phyloP scores from a whole-genome alignment of 2,329 filamentous ascomycete genomes.

The Neocucurbitaria cava region DNA sequence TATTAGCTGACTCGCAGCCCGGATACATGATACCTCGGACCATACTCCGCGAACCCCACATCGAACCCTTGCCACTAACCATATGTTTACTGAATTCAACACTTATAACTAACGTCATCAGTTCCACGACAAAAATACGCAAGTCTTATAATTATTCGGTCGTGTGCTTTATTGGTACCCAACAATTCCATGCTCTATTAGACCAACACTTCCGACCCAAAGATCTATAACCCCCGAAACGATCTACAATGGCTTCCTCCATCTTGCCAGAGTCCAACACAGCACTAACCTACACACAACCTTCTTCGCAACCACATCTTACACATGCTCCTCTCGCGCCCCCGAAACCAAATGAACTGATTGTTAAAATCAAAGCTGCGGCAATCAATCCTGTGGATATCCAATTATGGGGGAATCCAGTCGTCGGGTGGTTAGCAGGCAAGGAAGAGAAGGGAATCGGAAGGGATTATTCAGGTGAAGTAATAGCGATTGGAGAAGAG shows the following conservation, averaged over 20 bases:
- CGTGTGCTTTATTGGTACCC: neutral
- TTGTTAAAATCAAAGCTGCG: slow-evolving; percentile 53
- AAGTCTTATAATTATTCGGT: neutral
- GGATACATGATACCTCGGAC: slow-evolving; percentile 9
- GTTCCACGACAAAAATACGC: neutral
- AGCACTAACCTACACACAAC: slow-evolving; percentile 36
- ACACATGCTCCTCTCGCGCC: slow-evolving; percentile 21
- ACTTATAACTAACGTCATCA: slow-evolving; percentile 5
- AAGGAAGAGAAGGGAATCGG: slow-evolving; percentile 49
- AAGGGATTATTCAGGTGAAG: slow-evolving; percentile 54
- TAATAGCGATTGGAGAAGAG: slow-evolving; percentile 41
- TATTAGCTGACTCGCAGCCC: slow-evolving; percentile 10
- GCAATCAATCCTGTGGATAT: slow-evolving; percentile 56
- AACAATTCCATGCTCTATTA: too few species aligned
- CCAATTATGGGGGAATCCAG: slow-evolving; percentile 44
- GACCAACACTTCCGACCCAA: too few species aligned
- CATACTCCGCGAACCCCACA: slow-evolving; percentile 1
- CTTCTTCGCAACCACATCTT: slow-evolving; percentile 31
- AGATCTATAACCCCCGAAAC: too few species aligned
- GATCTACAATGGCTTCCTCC: neutral
- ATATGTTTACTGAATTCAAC: neutral
- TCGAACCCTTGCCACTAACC: neutral
- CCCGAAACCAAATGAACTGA: slow-evolving; percentile 31
- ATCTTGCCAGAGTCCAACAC: slow-evolving; percentile 29
- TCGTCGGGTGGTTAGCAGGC: slow-evolving; percentile 37